These are phyloP conservation scores for Paraphysoderma sedebokerense DNA, from an alignment of 371 early-diverging fungal species.

Conservation along the genomic window DNA sequence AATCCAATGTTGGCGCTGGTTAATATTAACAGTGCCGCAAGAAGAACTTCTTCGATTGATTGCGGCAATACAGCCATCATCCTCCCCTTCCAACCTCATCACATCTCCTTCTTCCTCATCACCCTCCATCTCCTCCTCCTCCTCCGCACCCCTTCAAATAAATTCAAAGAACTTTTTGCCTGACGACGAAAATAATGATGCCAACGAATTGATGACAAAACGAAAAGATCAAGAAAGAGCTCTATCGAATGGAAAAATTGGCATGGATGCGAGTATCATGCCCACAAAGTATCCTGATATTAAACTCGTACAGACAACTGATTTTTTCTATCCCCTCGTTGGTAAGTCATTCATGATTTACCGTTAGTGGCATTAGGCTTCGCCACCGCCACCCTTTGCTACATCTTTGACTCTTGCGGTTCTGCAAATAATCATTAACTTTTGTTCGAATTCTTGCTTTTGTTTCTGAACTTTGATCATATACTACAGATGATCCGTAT, in stretches of 20 bases:
- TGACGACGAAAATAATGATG: no score
- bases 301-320: constrained; percentile 14
- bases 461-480: not conserved
- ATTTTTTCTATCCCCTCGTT: constrained; percentile 14
- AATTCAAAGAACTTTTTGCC: no score
- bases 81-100: no score
- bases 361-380: not conserved
- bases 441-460: not conserved
- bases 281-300: constrained; percentile 8
- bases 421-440: not conserved
- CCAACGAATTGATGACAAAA: not conserved
- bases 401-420: no score
- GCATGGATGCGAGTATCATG: constrained; percentile 14
- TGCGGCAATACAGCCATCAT: no score
- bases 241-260: constrained; percentile 8
- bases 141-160: no score
- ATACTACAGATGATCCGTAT: constrained; percentile 18
- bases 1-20: no score
- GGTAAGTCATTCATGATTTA: no score
- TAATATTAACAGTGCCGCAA: no score
- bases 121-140: no score
- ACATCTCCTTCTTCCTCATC: no score
- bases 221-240: not conserved
- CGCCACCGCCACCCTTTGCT: not conserved
- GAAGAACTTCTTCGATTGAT: no score